Base-by-base conservation (phyloP, 306 rosid genomes). In the Quercus rubra region DNA sequence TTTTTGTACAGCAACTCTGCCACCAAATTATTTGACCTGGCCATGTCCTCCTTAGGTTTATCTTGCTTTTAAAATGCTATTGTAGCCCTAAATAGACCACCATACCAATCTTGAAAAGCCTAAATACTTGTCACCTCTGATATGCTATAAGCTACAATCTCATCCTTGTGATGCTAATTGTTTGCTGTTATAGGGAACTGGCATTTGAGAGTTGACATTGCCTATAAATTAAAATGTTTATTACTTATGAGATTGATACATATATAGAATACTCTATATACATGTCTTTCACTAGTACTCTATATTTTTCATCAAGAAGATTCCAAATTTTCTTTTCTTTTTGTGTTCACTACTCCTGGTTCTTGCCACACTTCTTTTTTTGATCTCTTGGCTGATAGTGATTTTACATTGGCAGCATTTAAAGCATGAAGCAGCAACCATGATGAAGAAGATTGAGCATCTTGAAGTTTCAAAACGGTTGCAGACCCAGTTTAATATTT, bases 381-480 rank as follows among this genome's bases (percentile, higher is more conserved):
- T 57, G 57, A 64, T 52, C 12, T 67, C 73, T 75, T 59, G 74
- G 79, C 71, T 71, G 21, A 55, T 57, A 70, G 28, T 83, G 55
- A 4, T 19, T 64, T 64, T 66, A 55, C 72, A 28, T 33, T 87
- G 74, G 80, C 95, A 94, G 99, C 87, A 81, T 33, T 62, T 90
- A 88, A 87, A 87, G 84, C 85, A 89, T 79, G 94, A 89, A 87
- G 86, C 91, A 56, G 80, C 80, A 77, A 78, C 11, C 78, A 85
- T 92, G 92, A 83, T 85, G 90, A 87, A 85, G 88, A 88, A 92
- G 74, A 86, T 92, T 71, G 95, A 90, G 68, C 74, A 71, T 61
- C 97, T 92, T 71, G 99, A 94, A 85, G 85, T 76, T 74, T 77
- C 95, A 31, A 92, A 94, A 83, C 68, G 95, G 97, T 94, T 82